Conservation (phyloP, 1,139 yeast species). For the Scheffersomyces quercinus region DNA sequence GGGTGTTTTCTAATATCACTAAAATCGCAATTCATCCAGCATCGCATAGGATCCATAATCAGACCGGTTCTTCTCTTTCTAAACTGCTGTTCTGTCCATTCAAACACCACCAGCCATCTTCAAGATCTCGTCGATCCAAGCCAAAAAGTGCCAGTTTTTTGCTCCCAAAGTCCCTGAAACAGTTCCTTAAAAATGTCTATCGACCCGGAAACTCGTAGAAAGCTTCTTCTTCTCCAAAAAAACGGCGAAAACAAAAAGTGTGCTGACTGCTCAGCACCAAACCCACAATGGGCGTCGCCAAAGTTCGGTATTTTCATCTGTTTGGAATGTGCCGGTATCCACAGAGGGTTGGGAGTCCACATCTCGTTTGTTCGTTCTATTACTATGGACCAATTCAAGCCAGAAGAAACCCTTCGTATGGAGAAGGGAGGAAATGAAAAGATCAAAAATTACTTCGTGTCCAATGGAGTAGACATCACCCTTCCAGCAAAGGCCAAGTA, state of each 20-base stretch:
- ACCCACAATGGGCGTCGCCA: constrained; percentile 99
- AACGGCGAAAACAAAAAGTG: constrained; percentile 83
- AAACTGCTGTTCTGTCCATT: too few species aligned
- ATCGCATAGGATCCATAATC: too few species aligned
- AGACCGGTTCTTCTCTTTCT: too few species aligned
- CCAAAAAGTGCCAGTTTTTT: too few species aligned
- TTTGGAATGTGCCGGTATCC: constrained; percentile 95
- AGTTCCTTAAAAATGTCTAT: constrained; percentile 53
- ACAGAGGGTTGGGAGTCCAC: constrained; percentile 95
- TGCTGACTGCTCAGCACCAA: constrained; percentile 92
- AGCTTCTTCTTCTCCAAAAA: constrained; percentile 77
- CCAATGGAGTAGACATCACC: constrained; percentile 69
- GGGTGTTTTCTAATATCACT: too few species aligned
- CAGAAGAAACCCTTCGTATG: constrained; percentile 87
- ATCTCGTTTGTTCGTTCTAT: constrained; percentile 94
- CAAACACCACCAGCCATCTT: too few species aligned
- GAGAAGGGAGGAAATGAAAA: constrained; percentile 91
- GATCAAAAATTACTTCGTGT: constrained; percentile 65
- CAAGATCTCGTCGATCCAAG: too few species aligned
- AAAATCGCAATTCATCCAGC: too few species aligned
- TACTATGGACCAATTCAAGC: constrained; percentile 96
- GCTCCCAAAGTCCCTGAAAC: too few species aligned
- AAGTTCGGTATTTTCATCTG: constrained; percentile 96
- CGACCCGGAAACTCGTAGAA: constrained; percentile 87
- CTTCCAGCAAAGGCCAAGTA: constrained; percentile 75